Base-by-base conservation (phyloP, 805 yeast species). In the Yamadazyma akitaensis region DNA sequence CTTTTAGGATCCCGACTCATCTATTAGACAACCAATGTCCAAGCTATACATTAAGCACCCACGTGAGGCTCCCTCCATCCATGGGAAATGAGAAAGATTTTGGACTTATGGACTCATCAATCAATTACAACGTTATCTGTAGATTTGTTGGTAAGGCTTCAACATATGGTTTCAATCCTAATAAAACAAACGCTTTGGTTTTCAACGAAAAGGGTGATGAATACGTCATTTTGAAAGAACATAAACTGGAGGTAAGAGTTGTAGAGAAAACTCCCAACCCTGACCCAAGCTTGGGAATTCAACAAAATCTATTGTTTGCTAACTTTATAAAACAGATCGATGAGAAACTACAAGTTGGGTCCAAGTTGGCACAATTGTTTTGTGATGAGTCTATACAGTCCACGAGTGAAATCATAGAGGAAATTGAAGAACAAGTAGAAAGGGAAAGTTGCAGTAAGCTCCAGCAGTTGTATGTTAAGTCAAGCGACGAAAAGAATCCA, bases 91-190 rank as follows among this genome's bases (percentile, higher is more conserved):
- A 63, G 8, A 59, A 58, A 28, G 75, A 70, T 53, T 64, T 68
- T 37, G 54, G 63, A 1, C 53, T 56, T 30, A 18, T 57, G 28
- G 60, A 63, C 44, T 47, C 71, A 4, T 47, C 63, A 7, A 54
- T 65, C 12, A 53, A 57, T 28, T 71, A 70, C 46, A 65, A 63
- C 6, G 70, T 70, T 0, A 51, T 59, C 52, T 67, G 68, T 3
- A 60, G 72, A 50, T 64, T 70, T 47, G 64, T 71, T 44, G 75
- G 75, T 38, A 59, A 67, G 41, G 65, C 67, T 11, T 61, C 67
- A n/a, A 55, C 57, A 30, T 68, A 66, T 55, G 54, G 60, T 16
- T 66, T 56, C 13, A 50, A 51, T 44, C 44, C 40, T 30, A 42
- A 12, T 30, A 50, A 41, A 37, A 44, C 39, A 17, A 50, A 47